These are phyloP conservation scores for Dactylellina leptospora DNA, from an alignment of 2,329 filamentous ascomycete species.

Conservation along the genomic window DNA sequence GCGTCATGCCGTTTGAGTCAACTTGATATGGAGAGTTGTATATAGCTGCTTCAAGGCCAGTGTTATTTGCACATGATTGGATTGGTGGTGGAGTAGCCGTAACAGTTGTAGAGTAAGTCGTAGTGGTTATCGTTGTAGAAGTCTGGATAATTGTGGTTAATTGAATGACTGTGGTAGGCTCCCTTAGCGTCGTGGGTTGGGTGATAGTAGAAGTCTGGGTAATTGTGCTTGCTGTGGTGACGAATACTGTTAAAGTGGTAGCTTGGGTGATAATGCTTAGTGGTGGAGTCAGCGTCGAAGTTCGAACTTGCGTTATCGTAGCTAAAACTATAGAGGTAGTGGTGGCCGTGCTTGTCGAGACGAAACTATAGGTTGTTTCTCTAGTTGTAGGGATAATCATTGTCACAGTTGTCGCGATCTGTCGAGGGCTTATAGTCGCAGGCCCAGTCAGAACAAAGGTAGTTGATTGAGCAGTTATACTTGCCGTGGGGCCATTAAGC, in stretches of 20 bases:
- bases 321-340: neutral
- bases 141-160: no score
- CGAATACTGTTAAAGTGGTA: neutral
- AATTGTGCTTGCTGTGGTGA: neutral
- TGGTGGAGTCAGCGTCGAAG: neutral
- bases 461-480: neutral
- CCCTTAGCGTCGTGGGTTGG: neutral
- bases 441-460: conserved; percentile 1
- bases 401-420: neutral
- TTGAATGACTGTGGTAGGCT: no score
- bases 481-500: neutral
- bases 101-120: neutral
- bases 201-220: neutral
- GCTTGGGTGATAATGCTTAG: neutral
- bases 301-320: neutral
- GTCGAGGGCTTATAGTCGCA: neutral
- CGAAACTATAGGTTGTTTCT: neutral
- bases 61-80: neutral
- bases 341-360: neutral
- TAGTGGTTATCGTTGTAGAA: neutral
- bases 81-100: neutral
- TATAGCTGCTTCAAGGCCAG: conserved; percentile 4
- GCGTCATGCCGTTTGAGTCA: neutral
- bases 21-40: conserved; percentile 1
- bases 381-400: neutral